phyloP scores from a whole-genome alignment of 495 filamentous ascomycete species.

The Rhypophila decipiens region DNA sequence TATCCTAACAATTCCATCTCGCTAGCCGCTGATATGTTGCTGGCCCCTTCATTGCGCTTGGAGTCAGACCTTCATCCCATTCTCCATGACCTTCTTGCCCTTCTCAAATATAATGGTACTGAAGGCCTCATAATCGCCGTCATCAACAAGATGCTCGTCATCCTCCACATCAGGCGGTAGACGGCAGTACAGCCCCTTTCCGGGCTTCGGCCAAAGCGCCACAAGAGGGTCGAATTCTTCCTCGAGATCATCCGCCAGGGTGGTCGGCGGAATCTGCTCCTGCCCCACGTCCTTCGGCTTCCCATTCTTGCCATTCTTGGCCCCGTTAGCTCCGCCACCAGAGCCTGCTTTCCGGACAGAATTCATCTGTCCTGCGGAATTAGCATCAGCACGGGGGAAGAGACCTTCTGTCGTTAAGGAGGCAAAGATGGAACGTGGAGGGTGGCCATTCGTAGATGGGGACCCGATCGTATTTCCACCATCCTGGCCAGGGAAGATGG shows the following conservation, averaged over 20 bases:
- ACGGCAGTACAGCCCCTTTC: constrained; percentile 46
- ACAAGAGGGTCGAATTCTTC: constrained; percentile 39
- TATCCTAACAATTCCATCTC: not conserved
- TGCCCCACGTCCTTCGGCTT: not conserved
- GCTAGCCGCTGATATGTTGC: not conserved
- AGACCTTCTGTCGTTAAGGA: constrained; percentile 29
- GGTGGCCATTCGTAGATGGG: not conserved
- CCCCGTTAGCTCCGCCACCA: constrained; percentile 1
- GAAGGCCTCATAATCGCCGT: constrained; percentile 47
- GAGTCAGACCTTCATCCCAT: constrained; percentile 24
- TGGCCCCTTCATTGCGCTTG: too few species aligned
- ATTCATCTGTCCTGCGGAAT: constrained; percentile 29
- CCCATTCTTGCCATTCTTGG: not conserved
- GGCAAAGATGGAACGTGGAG: constrained; percentile 22
- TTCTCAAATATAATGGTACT: constrained; percentile 44
- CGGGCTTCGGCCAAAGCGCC: constrained; percentile 60
- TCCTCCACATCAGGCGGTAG: constrained; percentile 42
- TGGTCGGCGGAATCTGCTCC: not conserved
- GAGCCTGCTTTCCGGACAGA: constrained; percentile 32
- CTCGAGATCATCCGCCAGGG: constrained; percentile 6
- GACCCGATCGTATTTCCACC: not conserved
- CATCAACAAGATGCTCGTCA: constrained; percentile 34
- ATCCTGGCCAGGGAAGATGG: constrained; percentile 33
- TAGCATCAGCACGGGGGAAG: constrained; percentile 31
- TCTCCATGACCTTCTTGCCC: constrained; percentile 31